These are phyloP conservation scores for Camellia oleifera DNA, from an alignment of 179 eudicot species.

Conservation along the genomic window DNA sequence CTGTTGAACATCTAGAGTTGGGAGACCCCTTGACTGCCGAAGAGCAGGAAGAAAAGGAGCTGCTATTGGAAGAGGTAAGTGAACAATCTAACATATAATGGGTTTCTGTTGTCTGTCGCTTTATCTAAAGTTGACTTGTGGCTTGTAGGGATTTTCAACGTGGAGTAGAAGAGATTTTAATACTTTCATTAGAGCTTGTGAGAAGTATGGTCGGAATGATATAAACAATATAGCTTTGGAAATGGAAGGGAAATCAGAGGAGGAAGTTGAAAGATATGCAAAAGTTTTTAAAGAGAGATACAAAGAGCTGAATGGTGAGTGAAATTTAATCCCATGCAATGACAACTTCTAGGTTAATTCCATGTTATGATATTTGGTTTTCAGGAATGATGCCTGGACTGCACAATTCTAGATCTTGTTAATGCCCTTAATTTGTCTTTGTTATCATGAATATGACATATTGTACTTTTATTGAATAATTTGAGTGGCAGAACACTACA, in stretches of 20 bases:
- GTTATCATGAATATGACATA: too few relatives aligned
- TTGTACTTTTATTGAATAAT: too few relatives aligned
- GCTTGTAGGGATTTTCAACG: conserved; percentile 77
- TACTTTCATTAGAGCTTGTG: conserved; percentile 92
- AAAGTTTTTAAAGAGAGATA: conserved; percentile 90
- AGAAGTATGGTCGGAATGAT: conserved; percentile 90
- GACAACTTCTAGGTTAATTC: neutral
- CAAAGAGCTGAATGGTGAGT: conserved; percentile 87
- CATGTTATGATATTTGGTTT: neutral
- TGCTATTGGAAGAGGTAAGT: conserved; percentile 73
- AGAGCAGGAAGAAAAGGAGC: conserved; percentile 96
- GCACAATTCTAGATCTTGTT: neutral
- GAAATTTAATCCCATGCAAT: neutral
- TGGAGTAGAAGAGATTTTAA: conserved; percentile 97
- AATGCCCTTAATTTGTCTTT: too few relatives aligned
- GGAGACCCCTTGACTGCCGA: conserved; percentile 94
- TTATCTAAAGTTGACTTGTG: conserved; percentile 9
- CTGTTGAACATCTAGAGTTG: conserved; percentile 45
- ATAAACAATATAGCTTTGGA: conserved; percentile 71
- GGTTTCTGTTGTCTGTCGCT: neutral
- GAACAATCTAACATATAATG: neutral
- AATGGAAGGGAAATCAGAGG: conserved; percentile 93
- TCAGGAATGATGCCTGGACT: neutral
- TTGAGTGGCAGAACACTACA: too few relatives aligned
- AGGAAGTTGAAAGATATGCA: conserved; percentile 96